Evolutionary conservation across 2,329 filamentous ascomycete genomes (phyloP).

Genomic region (Paecilomyces sp.): DNA sequence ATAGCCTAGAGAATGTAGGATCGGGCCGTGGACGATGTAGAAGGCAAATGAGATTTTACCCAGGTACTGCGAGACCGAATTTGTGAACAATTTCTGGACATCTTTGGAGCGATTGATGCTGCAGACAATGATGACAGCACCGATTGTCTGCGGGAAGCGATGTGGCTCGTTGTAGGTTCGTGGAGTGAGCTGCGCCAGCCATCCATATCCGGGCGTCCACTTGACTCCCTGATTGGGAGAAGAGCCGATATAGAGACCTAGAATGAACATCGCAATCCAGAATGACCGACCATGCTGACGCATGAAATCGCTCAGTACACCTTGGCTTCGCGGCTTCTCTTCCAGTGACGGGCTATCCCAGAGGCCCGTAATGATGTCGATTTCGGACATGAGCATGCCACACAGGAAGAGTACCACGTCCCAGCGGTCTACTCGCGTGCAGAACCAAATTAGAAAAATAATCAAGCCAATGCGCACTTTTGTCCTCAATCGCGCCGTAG

Average conservation of each 20-base stretch:
- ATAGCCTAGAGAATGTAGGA: slow-evolving; percentile 37
- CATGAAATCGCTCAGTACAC: slow-evolving; percentile 9
- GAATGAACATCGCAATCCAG: slow-evolving; percentile 30
- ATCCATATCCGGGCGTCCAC: slow-evolving; percentile 36
- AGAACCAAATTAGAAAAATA: slow-evolving; percentile 28
- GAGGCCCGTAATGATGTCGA: slow-evolving; percentile 32
- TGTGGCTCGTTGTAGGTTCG: slow-evolving; percentile 35
- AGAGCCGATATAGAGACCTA: slow-evolving; percentile 37
- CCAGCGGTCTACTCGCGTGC: slow-evolving; percentile 37
- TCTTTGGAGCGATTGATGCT: slow-evolving; percentile 33
- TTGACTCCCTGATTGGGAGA: slow-evolving; percentile 32
- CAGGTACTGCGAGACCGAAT: slow-evolving; percentile 37
- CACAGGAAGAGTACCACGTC: slow-evolving; percentile 36
- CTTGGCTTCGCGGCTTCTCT: slow-evolving; percentile 20
- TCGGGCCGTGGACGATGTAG: slow-evolving; percentile 41
- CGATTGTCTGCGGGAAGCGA: slow-evolving; percentile 38
- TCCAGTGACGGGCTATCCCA: slow-evolving; percentile 21
- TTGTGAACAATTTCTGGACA: slow-evolving; percentile 36
- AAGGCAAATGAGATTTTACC: slow-evolving; percentile 43
- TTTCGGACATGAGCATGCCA: slow-evolving; percentile 37
- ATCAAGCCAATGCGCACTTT: slow-evolving; percentile 27
- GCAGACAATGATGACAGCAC: slow-evolving; percentile 35
- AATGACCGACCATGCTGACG: slow-evolving; percentile 21
- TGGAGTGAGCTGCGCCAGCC: slow-evolving; percentile 32
- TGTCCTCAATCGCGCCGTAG: slow-evolving; percentile 28